Conservation (phyloP, 768 basidiomycete genomes). For the Daedaleopsis nitida region DNA sequence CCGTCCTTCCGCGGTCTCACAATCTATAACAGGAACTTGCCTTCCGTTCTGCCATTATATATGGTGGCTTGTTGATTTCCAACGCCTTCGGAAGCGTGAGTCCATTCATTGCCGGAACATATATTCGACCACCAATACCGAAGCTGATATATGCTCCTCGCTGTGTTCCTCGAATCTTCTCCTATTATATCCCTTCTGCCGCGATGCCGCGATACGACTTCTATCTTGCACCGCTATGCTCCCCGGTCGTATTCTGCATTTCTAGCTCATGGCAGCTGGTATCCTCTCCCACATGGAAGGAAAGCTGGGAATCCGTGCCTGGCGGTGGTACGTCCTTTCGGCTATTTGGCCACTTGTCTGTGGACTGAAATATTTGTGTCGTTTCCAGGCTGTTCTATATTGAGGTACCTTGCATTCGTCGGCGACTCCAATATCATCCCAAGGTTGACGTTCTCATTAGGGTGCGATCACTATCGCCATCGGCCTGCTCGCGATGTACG, state of each 20-base stretch:
- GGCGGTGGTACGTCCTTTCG: constrained; percentile 55
- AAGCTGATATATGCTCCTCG: too few species aligned
- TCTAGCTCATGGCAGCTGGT: constrained; percentile 73
- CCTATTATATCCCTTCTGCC: not conserved
- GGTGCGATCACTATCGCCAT: constrained; percentile 65
- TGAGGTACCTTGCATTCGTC: constrained; percentile 43
- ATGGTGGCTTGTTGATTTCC: constrained; percentile 59
- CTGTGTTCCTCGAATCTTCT: too few species aligned
- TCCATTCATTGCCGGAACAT: not conserved
- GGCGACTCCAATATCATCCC: not conserved
- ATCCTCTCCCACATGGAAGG: constrained; percentile 73
- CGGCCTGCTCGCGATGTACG: constrained; percentile 56
- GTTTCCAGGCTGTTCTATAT: constrained; percentile 65
- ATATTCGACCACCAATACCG: not conserved
- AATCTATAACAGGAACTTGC: constrained; percentile 54
- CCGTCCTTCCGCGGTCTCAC: constrained; percentile 20
- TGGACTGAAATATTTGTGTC: not conserved
- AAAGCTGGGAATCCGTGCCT: constrained; percentile 62
- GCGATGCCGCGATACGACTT: not conserved
- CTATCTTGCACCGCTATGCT: not conserved
- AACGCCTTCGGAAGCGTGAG: constrained; percentile 69
- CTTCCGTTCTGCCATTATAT: constrained; percentile 62
- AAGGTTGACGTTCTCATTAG: constrained; percentile 31
- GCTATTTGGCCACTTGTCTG: not conserved
- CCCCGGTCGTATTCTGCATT: too few species aligned